Conservation (phyloP, 768 basidiomycete genomes). For the Gyrodon lividus region DNA sequence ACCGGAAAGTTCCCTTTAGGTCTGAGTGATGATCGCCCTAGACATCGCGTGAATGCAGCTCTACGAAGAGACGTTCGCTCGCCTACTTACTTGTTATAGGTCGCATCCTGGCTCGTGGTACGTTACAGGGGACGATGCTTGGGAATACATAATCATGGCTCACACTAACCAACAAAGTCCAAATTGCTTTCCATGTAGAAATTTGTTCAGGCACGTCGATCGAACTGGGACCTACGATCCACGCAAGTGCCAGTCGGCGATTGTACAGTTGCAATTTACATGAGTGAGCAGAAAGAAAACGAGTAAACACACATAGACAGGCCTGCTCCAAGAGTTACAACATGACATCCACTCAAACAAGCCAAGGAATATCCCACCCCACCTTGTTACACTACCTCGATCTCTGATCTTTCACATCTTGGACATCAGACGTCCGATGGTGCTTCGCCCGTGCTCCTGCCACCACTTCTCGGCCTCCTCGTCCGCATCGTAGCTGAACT, state of each 20-base stretch:
- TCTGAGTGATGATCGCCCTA: too few relatives aligned
- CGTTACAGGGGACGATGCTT: too few relatives aligned
- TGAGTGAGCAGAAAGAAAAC: neutral
- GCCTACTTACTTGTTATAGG: too few relatives aligned
- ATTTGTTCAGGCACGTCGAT: neutral
- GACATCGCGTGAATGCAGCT: too few relatives aligned
- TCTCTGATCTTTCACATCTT: neutral
- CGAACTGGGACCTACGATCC: neutral
- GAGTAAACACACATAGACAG: neutral
- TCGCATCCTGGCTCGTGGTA: too few relatives aligned
- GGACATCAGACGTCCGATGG: slow-evolving; percentile 5
- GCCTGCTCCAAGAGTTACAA: neutral
- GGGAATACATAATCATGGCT: neutral
- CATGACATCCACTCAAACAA: neutral
- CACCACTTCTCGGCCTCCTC: slow-evolving; percentile 51
- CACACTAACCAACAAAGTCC: neutral
- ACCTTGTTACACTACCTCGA: neutral
- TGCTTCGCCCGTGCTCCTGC: slow-evolving; percentile 30
- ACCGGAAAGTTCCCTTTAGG: neutral
- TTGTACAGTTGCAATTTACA: neutral
- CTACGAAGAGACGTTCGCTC: too few relatives aligned
- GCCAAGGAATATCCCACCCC: neutral
- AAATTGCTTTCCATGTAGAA: neutral
- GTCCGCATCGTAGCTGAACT: slow-evolving; percentile 59
- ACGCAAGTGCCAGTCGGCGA: neutral